Evolutionary conservation across 2,329 filamentous ascomycete genomes (phyloP), one percentile per base, ranked within the genome.

Genomic region (Epichloe coenophiala): DNA sequence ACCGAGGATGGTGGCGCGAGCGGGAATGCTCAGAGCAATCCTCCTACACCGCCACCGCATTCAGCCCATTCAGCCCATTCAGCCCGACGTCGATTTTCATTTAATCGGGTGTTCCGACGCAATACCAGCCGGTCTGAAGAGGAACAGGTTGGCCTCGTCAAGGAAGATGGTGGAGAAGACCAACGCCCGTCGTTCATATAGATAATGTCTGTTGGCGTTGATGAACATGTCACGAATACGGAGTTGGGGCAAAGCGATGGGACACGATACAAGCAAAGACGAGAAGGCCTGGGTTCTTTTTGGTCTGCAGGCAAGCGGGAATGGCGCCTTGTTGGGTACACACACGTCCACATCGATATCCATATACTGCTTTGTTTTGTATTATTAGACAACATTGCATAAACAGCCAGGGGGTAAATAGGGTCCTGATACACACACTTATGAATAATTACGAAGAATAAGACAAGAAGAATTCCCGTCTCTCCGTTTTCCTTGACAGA

Each of bases 21-120:
- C 46, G 65, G 65, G 47, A 70, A 64, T 55, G 69, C 65, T 53
- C 68, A 66, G 54, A 67, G 62, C 58, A 55, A 67, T 6, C 60
- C 80, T 1, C 83, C 83, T 0, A 75, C 78, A 3, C 82, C 83
- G 1, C 81, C 81, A 4, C 80, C 75, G 3, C 78, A 76, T 50
- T 71, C 71, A 31, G 79, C 84, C 11, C 78, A 76, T 50, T 71
- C 71, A 33, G 79, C 84, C 11, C 78, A 76, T 50, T 71, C 71
- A 33, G 79, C 84, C 11, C 78, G 73, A 56, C 78, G 91, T 53
- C 88, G 95, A 62, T 98, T 97, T 68, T 94, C 87, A 17, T 97
- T 97, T 73, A 84, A 90, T 56, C 88, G 86, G 57, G 81, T 95
- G 48, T 93, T 96, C 66, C 59, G 63, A 49, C 64, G 63, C 37